These are phyloP conservation scores for Boechera retrofracta DNA, from an alignment of 345 rosid species.

Conservation along the genomic window DNA sequence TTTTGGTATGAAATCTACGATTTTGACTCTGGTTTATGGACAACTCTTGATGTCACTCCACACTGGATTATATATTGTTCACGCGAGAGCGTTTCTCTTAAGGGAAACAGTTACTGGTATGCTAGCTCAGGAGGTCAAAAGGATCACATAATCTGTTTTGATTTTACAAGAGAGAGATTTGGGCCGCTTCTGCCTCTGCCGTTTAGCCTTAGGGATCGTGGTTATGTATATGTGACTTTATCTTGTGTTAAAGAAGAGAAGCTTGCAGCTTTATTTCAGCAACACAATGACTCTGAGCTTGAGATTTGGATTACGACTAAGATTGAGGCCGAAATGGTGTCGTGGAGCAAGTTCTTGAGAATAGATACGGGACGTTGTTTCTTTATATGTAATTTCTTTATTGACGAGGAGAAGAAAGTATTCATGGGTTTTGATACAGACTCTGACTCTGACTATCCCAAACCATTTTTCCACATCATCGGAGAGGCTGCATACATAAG, in stretches of 20 bases:
- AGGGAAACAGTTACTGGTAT: neutral
- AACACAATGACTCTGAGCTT: too few species aligned
- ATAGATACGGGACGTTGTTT: neutral
- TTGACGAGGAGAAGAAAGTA: constrained; percentile 3
- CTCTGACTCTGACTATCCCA: neutral
- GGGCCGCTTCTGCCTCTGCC: too few species aligned
- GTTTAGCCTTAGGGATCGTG: too few species aligned
- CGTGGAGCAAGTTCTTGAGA: neutral
- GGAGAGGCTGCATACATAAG: neutral
- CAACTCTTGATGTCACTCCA: constrained; percentile 13
- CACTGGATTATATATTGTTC: neutral
- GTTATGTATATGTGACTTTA: too few species aligned
- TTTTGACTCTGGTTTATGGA: neutral
- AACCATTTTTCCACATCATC: neutral
- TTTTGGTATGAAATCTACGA: neutral
- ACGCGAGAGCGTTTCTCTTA: neutral
- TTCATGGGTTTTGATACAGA: neutral
- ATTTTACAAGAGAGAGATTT: neutral
- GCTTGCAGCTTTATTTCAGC: too few species aligned
- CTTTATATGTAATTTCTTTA: neutral
- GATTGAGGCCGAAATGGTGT: too few species aligned
- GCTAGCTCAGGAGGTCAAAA: fast-evolving
- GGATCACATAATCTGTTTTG: neutral
- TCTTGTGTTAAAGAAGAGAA: too few species aligned
- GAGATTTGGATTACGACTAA: too few species aligned